These are phyloP conservation scores for Pseudogymnoascus sp. DNA, from an alignment of 2,329 filamentous ascomycete genomes.

Conservation along the genomic window DNA sequence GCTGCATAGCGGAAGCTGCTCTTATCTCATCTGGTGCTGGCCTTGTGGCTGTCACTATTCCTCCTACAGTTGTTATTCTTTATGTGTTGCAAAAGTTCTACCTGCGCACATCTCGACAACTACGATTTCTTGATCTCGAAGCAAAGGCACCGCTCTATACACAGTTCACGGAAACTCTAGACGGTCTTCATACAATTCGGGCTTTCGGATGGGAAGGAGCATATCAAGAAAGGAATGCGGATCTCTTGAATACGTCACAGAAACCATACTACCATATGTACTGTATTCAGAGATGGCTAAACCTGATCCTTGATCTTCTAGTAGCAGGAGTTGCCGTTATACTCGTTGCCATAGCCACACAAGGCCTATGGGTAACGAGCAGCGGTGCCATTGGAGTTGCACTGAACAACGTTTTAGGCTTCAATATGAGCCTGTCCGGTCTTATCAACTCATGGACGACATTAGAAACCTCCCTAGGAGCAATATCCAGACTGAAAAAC, in stretches of 20 bases:
- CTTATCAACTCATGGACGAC: constrained; percentile 16
- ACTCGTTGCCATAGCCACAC: constrained; percentile 14
- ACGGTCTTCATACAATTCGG: constrained; percentile 38
- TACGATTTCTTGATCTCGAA: constrained; percentile 41
- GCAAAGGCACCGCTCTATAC: constrained; percentile 38
- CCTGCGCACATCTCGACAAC: constrained; percentile 41
- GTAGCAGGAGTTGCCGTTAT: constrained; percentile 17
- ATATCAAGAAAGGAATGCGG: neutral
- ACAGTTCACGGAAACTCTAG: constrained; percentile 39
- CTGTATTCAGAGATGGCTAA: constrained; percentile 40
- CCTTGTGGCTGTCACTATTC: constrained; percentile 18
- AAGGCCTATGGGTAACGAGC: neutral
- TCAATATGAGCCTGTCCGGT: constrained; percentile 17
- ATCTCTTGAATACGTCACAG: constrained; percentile 24
- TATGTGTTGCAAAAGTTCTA: constrained; percentile 33
- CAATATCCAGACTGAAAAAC: neutral
- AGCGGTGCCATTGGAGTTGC: constrained; percentile 17
- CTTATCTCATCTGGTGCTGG: constrained; percentile 13
- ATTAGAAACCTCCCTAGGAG: neutral
- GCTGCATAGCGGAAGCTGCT: constrained; percentile 7
- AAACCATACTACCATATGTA: constrained; percentile 40
- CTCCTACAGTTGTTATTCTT: constrained; percentile 15
- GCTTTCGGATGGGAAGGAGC: constrained; percentile 38
- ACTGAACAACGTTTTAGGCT: constrained; percentile 15
- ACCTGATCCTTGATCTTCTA: constrained; percentile 34